phyloP scores from a whole-genome alignment of 2,329 filamentous ascomycete species.

The Drechmeria coniospora region DNA sequence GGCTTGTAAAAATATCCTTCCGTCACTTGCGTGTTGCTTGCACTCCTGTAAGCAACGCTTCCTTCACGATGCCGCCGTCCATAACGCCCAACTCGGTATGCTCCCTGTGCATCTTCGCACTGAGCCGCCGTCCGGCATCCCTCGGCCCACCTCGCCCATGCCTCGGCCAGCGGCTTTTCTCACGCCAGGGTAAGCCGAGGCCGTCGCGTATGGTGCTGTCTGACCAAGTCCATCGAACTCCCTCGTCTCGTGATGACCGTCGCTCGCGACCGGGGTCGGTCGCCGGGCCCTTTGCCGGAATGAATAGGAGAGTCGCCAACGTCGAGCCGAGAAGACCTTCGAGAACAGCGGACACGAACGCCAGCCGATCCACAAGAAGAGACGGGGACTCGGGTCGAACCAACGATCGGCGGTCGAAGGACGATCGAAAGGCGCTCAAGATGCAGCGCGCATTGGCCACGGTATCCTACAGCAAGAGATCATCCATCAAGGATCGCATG shows the following conservation, averaged over 20 bases:
- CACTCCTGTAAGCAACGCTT: neutral
- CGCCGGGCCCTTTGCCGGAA: conserved; percentile 37
- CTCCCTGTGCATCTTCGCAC: conserved; percentile 6
- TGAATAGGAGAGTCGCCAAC: conserved; percentile 38
- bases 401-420: conserved; percentile 18
- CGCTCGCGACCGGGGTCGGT: conserved; percentile 21
- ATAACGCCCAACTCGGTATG: conserved; percentile 6
- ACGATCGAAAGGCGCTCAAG: conserved; percentile 62
- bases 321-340: conserved; percentile 12
- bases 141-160: conserved; percentile 14
- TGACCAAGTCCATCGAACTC: conserved; percentile 30
- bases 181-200: conserved; percentile 18
- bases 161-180: conserved; percentile 19
- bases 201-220: conserved; percentile 45
- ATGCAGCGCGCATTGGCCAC: conserved; percentile 75
- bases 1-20: too few species aligned
- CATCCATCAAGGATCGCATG: conserved; percentile 37
- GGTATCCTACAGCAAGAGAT: conserved; percentile 57
- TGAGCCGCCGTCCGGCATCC: conserved; percentile 4
- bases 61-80: conserved; percentile 4
- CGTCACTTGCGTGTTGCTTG: too few species aligned
- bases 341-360: conserved; percentile 5
- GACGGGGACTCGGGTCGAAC: conserved; percentile 11
- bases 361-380: conserved; percentile 11
- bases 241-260: conserved; percentile 18